These are phyloP conservation scores for Chlorella variabilis DNA, from an alignment of 163 green algal genomes.

Conservation along the genomic window DNA sequence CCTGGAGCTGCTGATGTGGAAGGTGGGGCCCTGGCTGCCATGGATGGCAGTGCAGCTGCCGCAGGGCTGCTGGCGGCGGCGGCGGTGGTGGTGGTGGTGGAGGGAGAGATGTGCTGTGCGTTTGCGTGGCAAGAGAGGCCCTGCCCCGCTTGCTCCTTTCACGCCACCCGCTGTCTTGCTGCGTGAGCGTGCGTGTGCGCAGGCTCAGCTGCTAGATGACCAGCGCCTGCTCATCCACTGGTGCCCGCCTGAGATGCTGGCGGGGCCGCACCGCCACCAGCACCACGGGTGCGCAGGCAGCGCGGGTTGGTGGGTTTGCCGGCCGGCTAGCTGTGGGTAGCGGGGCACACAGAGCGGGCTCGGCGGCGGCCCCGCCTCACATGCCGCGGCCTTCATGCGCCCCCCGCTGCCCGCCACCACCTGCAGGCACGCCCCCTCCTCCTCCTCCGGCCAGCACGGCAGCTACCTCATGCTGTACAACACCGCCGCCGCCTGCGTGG, in stretches of 20 bases:
- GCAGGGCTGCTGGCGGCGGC: too few relatives aligned
- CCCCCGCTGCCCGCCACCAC: not conserved
- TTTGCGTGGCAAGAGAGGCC: too few relatives aligned
- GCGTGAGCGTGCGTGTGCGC: too few relatives aligned
- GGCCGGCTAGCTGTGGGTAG: too few relatives aligned
- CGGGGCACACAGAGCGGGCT: too few relatives aligned
- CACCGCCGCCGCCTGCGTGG: not conserved
- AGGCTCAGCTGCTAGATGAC: conserved; percentile 32
- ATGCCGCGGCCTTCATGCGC: too few relatives aligned
- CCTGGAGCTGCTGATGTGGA: conserved; percentile 39
- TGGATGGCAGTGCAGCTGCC: too few relatives aligned
- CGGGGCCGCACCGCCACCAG: conserved; percentile 4
- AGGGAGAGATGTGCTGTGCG: too few relatives aligned
- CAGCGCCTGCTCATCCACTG: conserved; percentile 29
- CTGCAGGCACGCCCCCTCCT: conserved; percentile 8
- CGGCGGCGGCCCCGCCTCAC: too few relatives aligned
- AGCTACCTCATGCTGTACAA: conserved; percentile 40
- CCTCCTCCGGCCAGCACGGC: not conserved
- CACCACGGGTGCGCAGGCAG: not conserved
- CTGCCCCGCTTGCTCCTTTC: too few relatives aligned
- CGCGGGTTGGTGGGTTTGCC: too few relatives aligned
- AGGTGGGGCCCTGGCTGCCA: not conserved
- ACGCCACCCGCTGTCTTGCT: not conserved
- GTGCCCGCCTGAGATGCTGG: conserved; percentile 29
- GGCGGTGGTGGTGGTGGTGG: too few relatives aligned